Evolutionary conservation across 768 basidiomycete species (phyloP).

Genomic region (Nidularia sp.): DNA sequence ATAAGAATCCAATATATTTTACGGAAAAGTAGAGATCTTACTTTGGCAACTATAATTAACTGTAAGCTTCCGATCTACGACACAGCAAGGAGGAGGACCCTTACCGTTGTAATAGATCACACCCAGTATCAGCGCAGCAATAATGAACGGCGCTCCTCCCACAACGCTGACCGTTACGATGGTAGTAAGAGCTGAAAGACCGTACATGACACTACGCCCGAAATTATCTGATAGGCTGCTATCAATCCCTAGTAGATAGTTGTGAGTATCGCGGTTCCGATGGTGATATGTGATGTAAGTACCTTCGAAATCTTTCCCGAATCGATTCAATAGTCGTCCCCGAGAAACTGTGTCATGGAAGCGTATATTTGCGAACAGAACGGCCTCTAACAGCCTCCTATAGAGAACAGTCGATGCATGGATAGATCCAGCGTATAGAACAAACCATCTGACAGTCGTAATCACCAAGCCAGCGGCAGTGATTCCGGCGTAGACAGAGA

Average conservation of each 20-base stretch:
- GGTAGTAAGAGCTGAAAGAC: slow-evolving; percentile 40
- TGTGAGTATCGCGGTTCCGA: too few species aligned
- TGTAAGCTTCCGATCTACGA: too few species aligned
- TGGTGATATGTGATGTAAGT: too few species aligned
- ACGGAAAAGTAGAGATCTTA: too few species aligned
- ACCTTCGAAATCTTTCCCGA: too few species aligned
- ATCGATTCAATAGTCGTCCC: background rate
- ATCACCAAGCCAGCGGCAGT: background rate
- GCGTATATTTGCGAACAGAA: background rate
- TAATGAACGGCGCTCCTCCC: slow-evolving; percentile 73
- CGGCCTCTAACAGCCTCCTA: background rate
- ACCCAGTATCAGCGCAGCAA: slow-evolving; percentile 53
- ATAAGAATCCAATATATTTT: too few species aligned
- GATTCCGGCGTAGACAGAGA: background rate
- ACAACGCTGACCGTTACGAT: slow-evolving; percentile 71
- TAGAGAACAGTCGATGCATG: background rate
- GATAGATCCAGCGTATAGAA: background rate
- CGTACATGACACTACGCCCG: background rate
- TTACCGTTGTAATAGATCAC: slow-evolving; percentile 69
- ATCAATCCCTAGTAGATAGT: background rate
- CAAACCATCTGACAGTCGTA: background rate
- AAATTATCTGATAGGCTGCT: background rate
- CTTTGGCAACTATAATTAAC: too few species aligned
- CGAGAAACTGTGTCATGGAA: background rate
- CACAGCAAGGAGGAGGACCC: slow-evolving; percentile 15